Evolutionary conservation across 2,329 filamentous ascomycete genomes (phyloP), one percentile per base, ranked within the genome.

Genomic region (Scopulariopsis brevicaulis): DNA sequence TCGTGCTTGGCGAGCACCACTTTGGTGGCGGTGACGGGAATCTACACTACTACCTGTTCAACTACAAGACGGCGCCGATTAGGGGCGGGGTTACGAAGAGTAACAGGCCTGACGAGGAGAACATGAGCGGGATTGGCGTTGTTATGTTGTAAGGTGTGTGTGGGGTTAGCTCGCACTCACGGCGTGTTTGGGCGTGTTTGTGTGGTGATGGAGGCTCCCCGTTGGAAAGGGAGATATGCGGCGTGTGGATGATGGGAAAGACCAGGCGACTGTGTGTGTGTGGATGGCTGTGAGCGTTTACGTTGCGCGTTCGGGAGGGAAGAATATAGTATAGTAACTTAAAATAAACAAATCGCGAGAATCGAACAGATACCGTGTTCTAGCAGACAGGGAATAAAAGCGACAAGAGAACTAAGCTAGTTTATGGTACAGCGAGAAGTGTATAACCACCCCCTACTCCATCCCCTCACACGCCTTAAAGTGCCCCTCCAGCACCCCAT

Each of bases 1-100:
- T 97, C 22, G 97, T 99, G 81, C 79, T 99, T 6, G 86, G 93
- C 68, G 81, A 96, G 64, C 90, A 96, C 68, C 96, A 96, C 72
- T 99, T 96, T 66, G 94, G 93, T 52, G 86, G 88, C 5, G 94
- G 94, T 35, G 94, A 99, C 70, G 94, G 94, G 53, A 90, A 94
- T 70, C 78, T 99, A 65, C 91, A 99, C 72, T 99, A 92, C 74
- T 99, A 99, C 72, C 78, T 99, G 35, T 99, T 95, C 80, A 99
- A 99, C 74, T 99, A 96, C 77, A 85, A 90, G 59, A 89, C 90
- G 14, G 85, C 89, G 60, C 84, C 86, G n/a, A 87, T 99, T 66
- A 76, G 83, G 0, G 92, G 94, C 54, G 94, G 94, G 24, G 85
- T 97, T 51, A 85, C 96, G 70, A 80, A 81, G 66, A 83, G 81